Evolutionary conservation across 208 protist genomes (phyloP).

Genomic region (Acanthamoeba sp.): DNA sequence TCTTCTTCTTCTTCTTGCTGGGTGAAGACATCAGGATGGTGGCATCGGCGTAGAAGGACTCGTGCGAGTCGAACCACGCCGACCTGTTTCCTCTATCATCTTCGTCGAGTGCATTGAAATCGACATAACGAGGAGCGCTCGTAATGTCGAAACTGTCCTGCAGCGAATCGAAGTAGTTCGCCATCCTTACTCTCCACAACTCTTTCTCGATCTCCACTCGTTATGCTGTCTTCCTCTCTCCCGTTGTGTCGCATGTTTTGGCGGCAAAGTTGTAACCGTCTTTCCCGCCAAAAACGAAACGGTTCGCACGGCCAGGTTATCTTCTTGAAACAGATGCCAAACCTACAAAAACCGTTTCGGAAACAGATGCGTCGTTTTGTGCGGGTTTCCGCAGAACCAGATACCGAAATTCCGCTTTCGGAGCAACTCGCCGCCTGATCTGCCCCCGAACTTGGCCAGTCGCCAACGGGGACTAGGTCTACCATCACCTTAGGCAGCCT

Average conservation of each 20-base stretch:
- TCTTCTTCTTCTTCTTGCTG: background rate
- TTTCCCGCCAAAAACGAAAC: too few relatives aligned
- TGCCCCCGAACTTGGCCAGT: background rate
- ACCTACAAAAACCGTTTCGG: background rate
- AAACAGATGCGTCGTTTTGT: background rate
- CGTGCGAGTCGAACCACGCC: slow-evolving; percentile 43
- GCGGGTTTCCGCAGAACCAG: background rate
- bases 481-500: background rate
- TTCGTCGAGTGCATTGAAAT: background rate
- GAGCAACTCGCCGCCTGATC: background rate
- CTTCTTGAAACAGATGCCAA: too few relatives aligned
- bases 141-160: background rate
- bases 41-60: slow-evolving; percentile 39
- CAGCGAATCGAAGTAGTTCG: background rate
- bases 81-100: background rate
- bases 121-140: background rate
- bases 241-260: too few relatives aligned
- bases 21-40: background rate
- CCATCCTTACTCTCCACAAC: background rate
- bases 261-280: too few relatives aligned
- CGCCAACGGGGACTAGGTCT: background rate
- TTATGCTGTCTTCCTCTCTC: background rate
- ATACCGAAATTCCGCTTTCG: background rate
- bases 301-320: too few relatives aligned
- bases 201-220: too few relatives aligned